Conservation (phyloP, 768 basidiomycete species). For the Termitomyces bulborhizus region DNA sequence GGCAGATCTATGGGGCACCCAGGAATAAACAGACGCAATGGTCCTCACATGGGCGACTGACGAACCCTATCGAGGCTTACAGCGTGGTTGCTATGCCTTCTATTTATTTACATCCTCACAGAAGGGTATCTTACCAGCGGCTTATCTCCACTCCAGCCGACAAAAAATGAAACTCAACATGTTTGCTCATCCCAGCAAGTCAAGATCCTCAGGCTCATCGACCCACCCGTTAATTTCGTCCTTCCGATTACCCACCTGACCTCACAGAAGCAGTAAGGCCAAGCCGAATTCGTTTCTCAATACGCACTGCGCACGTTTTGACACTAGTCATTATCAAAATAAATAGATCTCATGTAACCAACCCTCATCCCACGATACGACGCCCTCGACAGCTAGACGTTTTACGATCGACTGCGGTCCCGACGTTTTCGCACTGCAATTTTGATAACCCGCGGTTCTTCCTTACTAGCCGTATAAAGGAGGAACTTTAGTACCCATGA, state of each 20-base stretch:
- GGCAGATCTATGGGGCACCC: not conserved
- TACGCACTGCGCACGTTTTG: not conserved
- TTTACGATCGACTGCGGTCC: conserved; percentile 2
- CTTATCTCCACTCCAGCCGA: conserved; percentile 1
- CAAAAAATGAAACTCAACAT: not conserved
- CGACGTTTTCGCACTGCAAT: conserved; percentile 3
- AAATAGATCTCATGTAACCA: not conserved
- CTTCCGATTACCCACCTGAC: not conserved
- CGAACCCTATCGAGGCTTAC: not conserved
- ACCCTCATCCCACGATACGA: not conserved
- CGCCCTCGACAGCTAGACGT: not conserved
- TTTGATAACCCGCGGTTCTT: not conserved
- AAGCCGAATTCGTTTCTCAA: not conserved
- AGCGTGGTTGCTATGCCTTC: too few relatives aligned
- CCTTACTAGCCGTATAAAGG: not conserved
- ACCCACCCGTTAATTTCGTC: not conserved
- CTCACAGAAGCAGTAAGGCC: not conserved
- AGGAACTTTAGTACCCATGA: not conserved
- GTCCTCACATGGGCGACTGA: not conserved
- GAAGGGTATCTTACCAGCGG: not conserved
- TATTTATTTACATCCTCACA: too few relatives aligned
- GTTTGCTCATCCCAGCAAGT: not conserved
- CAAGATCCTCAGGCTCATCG: not conserved
- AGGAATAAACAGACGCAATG: not conserved
- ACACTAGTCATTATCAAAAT: not conserved